Evolutionary conservation across 768 basidiomycete species (phyloP), one percentile per base, ranked within the genome.

Genomic region (Rubroboletus satanas): DNA sequence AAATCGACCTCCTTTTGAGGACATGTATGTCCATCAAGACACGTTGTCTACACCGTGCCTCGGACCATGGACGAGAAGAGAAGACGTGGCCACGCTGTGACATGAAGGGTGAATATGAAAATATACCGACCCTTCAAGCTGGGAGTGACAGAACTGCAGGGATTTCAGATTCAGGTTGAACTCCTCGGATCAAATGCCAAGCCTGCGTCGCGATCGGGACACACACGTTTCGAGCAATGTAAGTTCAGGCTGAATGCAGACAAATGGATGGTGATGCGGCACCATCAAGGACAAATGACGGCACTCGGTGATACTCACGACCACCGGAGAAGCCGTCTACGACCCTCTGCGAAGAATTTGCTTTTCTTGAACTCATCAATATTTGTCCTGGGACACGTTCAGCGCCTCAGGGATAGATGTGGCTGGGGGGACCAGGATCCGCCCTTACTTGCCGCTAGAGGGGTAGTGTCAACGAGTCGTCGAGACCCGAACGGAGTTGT

Each of bases 171-270:
- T 33, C 14, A 21, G 21, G 45, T 26, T 26, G 17, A 52, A 47
- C 45, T 48, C 59, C 65, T 62, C 65, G 62, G 59, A 64, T 64
- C 56, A 52, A 48, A 43, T 38, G 33, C 28, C 52, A 55, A 45
- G 37, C 35, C 26, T 26, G 29, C 33, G 45, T 33, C 23, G 38
- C 21, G 39, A 60, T 45, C 39, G 21, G 11, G 26, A 23, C 51
- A 36, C 50, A 35, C 45, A 21, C 21, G 45, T 42, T 50, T 38
- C 17, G 29, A 31, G 17, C 31, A 15, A 43, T 35, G 42, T 32
- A 47, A 48, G 47, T 46, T 47, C 36, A 36, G 31, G 23, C 32
- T 28, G 33, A 26, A 49, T 31, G 18, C 29, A 32, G 52, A 46
- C 36, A 21, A 29, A 31, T 9, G 18, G 43, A 43, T 12, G 29